Percentiles rank a stretch among this genome's conserved stretches.
Evolutionary conservation across 129 eudicot genomes (phyloP).

Genomic region (Smallanthus sonchifolius): DNA sequence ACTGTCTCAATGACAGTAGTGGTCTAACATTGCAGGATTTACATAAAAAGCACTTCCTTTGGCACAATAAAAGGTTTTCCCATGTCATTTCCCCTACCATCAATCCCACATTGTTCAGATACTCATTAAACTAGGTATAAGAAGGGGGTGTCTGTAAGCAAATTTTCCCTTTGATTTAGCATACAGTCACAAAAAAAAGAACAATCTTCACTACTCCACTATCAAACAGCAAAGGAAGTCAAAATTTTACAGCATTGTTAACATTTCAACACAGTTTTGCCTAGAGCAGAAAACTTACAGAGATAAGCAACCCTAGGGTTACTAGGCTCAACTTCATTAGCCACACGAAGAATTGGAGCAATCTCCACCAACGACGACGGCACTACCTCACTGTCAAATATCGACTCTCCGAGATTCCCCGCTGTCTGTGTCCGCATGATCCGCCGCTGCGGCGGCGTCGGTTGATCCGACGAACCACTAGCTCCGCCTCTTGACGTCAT

Average conservation of each 20-base stretch:
- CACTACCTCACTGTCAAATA: slow-evolving; percentile 95
- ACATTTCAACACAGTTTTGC: neutral
- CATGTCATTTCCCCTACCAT: neutral
- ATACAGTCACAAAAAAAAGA: neutral
- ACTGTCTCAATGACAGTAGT: neutral
- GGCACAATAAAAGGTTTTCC: neutral
- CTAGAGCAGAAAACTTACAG: slow-evolving; percentile 45
- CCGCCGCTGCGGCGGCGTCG: slow-evolving; percentile 65
- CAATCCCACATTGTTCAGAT: slow-evolving; percentile 3
- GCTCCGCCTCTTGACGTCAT: slow-evolving; percentile 73
- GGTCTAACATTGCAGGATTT: neutral
- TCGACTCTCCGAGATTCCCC: slow-evolving; percentile 88
- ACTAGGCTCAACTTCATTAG: slow-evolving; percentile 94
- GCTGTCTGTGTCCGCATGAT: slow-evolving; percentile 84
- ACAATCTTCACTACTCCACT: neutral
- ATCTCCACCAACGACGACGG: slow-evolving; percentile 92
- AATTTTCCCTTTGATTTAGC: too few species aligned
- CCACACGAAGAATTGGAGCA: slow-evolving; percentile 98
- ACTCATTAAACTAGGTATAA: slow-evolving; percentile 2
- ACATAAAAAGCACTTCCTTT: neutral
- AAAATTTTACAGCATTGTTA: neutral
- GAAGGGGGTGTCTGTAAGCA: too few species aligned
- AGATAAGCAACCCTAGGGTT: slow-evolving; percentile 94
- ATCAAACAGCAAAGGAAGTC: neutral
- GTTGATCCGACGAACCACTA: slow-evolving; percentile 49